Evolutionary conservation across 192 early-diverging fungal genomes (phyloP).

Genomic region (Oehlia diaphana): DNA sequence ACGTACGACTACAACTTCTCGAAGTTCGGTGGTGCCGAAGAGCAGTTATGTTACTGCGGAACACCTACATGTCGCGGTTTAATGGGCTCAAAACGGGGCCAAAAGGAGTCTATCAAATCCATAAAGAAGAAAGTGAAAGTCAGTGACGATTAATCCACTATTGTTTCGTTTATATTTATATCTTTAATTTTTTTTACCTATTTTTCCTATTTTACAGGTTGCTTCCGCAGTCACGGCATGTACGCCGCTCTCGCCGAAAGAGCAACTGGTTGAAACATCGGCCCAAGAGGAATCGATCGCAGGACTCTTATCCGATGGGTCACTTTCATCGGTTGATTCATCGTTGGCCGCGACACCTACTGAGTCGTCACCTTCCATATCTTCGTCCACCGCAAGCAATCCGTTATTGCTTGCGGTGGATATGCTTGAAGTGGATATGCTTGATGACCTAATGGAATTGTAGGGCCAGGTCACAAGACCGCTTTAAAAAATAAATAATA

Average conservation of each 20-base stretch:
- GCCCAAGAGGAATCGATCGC: not conserved
- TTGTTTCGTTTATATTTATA: not conserved
- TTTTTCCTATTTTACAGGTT: not conserved
- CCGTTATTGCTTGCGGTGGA: not conserved
- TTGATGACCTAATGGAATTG: not conserved
- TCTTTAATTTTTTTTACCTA: not conserved
- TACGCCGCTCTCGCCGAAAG: not conserved
- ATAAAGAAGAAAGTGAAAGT: not conserved
- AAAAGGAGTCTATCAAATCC: not conserved
- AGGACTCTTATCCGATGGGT: not conserved
- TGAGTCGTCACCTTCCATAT: not conserved
- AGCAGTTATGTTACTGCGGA: conserved; percentile 73
- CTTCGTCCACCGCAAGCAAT: not conserved
- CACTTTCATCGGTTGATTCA: not conserved
- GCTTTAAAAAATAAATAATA: no score
- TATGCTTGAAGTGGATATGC: not conserved
- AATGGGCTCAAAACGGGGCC: conserved; percentile 39
- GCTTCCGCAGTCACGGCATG: not conserved
- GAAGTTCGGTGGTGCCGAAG: conserved; percentile 60
- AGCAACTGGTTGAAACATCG: not conserved
- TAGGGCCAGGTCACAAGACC: not conserved
- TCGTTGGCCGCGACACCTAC: not conserved
- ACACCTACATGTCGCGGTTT: conserved; percentile 65
- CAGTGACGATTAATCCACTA: not conserved
- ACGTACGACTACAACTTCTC: conserved; percentile 88